These are phyloP conservation scores for Trametes sanguinea DNA, from an alignment of 768 basidiomycete species.

Conservation along the genomic window DNA sequence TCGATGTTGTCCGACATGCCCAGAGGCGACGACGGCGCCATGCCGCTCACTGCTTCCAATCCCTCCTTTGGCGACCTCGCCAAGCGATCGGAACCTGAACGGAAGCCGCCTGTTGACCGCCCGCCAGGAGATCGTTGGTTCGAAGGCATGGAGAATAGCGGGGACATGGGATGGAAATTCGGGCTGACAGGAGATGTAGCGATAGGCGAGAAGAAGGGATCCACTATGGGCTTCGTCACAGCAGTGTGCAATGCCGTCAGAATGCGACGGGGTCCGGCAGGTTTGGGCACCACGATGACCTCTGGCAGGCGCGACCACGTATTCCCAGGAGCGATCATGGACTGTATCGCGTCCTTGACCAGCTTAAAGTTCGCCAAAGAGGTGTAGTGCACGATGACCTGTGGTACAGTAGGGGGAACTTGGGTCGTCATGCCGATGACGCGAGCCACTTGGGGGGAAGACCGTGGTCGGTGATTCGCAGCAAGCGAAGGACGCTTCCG, in stretches of 20 bases:
- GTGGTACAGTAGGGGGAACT: conserved; percentile 36
- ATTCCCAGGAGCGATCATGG: conserved; percentile 52
- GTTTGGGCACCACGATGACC: conserved; percentile 96
- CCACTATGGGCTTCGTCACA: conserved; percentile 80
- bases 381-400: conserved; percentile 82
- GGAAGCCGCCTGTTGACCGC: conserved; percentile 49
- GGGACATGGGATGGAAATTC: conserved; percentile 50
- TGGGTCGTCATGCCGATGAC: conserved; percentile 42
- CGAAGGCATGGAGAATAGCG: conserved; percentile 40
- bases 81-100: conserved; percentile 65
- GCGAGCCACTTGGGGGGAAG: conserved; percentile 77
- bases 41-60: conserved; percentile 37
- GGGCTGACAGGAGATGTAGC: conserved; percentile 89
- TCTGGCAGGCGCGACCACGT: conserved; percentile 66
- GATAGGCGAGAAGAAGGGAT: conserved; percentile 92
- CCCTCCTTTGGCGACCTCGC: conserved; percentile 54
- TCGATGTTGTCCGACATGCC: conserved; percentile 72
- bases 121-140: conserved; percentile 46
- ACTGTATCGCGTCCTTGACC: conserved; percentile 84
- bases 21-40: conserved; percentile 69
- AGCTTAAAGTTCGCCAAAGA: conserved; percentile 86
- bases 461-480: conserved; percentile 70
- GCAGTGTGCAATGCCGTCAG: conserved; percentile 92
- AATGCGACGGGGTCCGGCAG: conserved; percentile 91
- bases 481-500: conserved; percentile 72